Percentiles rank a stretch among this genome's conserved stretches.
These are phyloP conservation scores for Lecanicillium sp. DNA, from an alignment of 2,329 filamentous ascomycete genomes.

Conservation along the genomic window DNA sequence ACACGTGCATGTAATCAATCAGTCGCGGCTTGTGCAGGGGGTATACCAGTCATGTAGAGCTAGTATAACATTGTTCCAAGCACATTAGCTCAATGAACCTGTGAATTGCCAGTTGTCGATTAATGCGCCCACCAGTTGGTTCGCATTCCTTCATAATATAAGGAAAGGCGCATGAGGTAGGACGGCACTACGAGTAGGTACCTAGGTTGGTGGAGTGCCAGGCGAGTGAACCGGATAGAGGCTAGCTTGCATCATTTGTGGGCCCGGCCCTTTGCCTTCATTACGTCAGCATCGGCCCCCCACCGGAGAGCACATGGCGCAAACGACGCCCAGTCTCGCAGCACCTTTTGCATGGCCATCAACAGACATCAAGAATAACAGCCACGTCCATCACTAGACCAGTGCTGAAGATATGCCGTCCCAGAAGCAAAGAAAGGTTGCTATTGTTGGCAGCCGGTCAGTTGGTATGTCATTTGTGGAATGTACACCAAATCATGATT, in stretches of 20 bases:
- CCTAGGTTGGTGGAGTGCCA: too few relatives aligned
- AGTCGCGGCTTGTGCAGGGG: too few relatives aligned
- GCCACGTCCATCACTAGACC: neutral
- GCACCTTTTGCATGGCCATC: too few relatives aligned
- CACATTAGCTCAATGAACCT: neutral
- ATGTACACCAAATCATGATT: neutral
- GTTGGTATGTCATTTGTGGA: slow-evolving; percentile 44
- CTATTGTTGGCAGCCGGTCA: slow-evolving; percentile 89
- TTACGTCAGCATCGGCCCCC: slow-evolving; percentile 12
- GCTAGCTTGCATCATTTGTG: neutral
- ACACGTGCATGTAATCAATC: too few relatives aligned
- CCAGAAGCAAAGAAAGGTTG: slow-evolving; percentile 86
- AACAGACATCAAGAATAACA: too few relatives aligned
- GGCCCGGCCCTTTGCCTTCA: neutral
- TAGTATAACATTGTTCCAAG: neutral
- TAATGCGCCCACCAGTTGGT: too few relatives aligned
- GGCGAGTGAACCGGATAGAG: neutral
- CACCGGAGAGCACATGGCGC: too few relatives aligned
- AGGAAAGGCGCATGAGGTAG: too few relatives aligned
- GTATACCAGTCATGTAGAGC: too few relatives aligned
- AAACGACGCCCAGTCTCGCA: too few relatives aligned
- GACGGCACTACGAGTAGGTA: too few relatives aligned
- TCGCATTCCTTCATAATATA: too few relatives aligned
- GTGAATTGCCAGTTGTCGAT: neutral
- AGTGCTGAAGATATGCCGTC: slow-evolving; percentile 45